Evolutionary conservation across 768 basidiomycete genomes (phyloP).

Genomic region (Phlebiopsis flavidoalba): DNA sequence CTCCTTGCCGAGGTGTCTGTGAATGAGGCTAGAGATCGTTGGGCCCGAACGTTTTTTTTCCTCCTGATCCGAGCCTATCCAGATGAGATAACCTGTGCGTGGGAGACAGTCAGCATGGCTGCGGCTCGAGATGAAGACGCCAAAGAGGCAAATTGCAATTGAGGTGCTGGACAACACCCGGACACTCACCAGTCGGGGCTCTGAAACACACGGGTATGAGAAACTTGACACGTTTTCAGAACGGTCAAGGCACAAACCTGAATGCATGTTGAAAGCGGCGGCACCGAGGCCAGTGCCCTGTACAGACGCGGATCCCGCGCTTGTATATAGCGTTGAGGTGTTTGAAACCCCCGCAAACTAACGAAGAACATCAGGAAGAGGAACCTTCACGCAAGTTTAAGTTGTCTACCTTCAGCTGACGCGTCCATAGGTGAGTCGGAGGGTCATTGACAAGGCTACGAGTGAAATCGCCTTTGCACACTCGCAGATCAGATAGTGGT

Average conservation of each 20-base stretch:
- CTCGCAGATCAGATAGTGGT: no score
- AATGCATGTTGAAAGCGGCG: conserved; percentile 37
- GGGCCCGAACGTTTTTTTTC: conserved; percentile 40
- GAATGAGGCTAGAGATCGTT: conserved; percentile 35
- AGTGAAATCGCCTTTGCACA: conserved; percentile 40
- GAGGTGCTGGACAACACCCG: not conserved
- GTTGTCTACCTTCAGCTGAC: conserved; percentile 34
- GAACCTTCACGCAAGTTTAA: not conserved
- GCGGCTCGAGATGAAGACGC: not conserved
- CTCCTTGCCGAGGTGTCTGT: conserved; percentile 32
- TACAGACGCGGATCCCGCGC: conserved; percentile 40
- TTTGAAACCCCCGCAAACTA: conserved; percentile 41
- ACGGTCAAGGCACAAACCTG: conserved; percentile 23
- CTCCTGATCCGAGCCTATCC: conserved; percentile 41
- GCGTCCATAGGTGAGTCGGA: conserved; percentile 37
- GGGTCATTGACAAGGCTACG: conserved; percentile 35
- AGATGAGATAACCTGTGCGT: conserved; percentile 31
- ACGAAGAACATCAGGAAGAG: conserved; percentile 1
- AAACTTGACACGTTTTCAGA: not conserved
- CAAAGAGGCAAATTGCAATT: not conserved
- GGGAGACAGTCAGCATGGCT: not conserved
- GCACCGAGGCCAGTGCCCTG: conserved; percentile 42
- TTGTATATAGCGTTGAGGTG: conserved; percentile 40
- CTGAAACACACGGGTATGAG: conserved; percentile 18
- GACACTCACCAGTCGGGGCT: conserved; percentile 29